A percentile compares a stretch with the other conserved stretches of the same genome.
Conservation (phyloP, 2,329 filamentous ascomycete genomes). For the Aspergillus ibericus region DNA sequence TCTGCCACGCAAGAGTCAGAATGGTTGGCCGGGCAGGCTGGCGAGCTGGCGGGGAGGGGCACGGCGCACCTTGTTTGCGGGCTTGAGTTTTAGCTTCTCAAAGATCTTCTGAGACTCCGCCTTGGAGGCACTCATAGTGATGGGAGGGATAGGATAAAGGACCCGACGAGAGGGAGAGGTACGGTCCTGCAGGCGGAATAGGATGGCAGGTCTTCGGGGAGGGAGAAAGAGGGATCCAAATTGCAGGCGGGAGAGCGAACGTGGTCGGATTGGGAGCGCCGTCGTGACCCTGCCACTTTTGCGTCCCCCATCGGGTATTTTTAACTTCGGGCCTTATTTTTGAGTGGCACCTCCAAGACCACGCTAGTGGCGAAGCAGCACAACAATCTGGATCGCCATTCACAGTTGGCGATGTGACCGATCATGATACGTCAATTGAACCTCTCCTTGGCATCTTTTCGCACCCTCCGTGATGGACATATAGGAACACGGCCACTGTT, state of each 20-base stretch:
- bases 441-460: too few species aligned
- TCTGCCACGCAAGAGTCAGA: slow-evolving; percentile 51
- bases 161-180: slow-evolving; percentile 2
- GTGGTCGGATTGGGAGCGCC: slow-evolving; percentile 33
- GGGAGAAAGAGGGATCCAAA: slow-evolving; percentile 20
- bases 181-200: slow-evolving; percentile 4
- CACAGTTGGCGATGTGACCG: background rate
- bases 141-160: slow-evolving; percentile 8
- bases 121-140: slow-evolving; percentile 73
- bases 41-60: slow-evolving; percentile 26
- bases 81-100: slow-evolving; percentile 92
- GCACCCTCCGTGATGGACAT: too few species aligned
- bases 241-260: slow-evolving; percentile 37
- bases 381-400: background rate
- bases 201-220: slow-evolving; percentile 3
- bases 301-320: slow-evolving; percentile 11
- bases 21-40: background rate
- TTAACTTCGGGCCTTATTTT: slow-evolving; percentile 7
- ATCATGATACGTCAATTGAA: too few species aligned
- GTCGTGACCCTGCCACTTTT: background rate
- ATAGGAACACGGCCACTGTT: background rate
- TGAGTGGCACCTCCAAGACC: background rate
- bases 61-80: slow-evolving; percentile 80
- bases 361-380: background rate
- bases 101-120: slow-evolving; percentile 96